Percentiles rank a stretch among this genome's conserved stretches.
phyloP scores from a whole-genome alignment of 192 early-diverging fungal species.

The Thamnidium elegans region DNA sequence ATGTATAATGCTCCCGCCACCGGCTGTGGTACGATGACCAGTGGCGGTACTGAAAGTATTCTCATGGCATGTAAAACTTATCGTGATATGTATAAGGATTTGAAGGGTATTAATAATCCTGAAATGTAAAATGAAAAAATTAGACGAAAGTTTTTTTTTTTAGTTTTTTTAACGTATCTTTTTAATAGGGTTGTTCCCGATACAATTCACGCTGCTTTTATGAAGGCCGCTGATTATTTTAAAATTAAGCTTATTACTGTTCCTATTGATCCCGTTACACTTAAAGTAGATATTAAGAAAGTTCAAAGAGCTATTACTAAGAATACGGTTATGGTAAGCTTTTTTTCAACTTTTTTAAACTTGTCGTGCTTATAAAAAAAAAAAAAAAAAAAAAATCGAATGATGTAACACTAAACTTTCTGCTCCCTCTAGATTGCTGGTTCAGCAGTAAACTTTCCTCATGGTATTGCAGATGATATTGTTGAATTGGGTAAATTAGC shows the following conservation, averaged over 20 bases:
- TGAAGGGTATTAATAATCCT: slow-evolving; percentile 80
- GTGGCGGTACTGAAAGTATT: slow-evolving; percentile 92
- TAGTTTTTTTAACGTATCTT: neutral
- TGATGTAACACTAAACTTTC: neutral
- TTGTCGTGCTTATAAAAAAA: neutral
- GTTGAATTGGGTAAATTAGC: slow-evolving; percentile 75
- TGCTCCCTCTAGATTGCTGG: slow-evolving; percentile 62
- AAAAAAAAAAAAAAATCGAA: neutral
- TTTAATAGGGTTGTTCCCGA: slow-evolving; percentile 75
- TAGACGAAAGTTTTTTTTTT: neutral
- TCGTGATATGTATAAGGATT: slow-evolving; percentile 77
- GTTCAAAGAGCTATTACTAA: slow-evolving; percentile 80
- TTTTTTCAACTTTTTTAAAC: neutral
- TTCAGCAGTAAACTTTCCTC: slow-evolving; percentile 90
- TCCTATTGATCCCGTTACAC: slow-evolving; percentile 75
- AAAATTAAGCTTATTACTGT: slow-evolving; percentile 82
- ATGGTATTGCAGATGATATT: slow-evolving; percentile 93
- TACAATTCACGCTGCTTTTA: slow-evolving; percentile 94
- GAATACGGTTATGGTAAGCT: slow-evolving; percentile 79
- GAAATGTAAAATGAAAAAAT: slow-evolving; percentile 72
- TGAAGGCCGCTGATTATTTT: slow-evolving; percentile 93
- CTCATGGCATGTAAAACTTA: slow-evolving; percentile 95
- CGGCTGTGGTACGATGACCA: slow-evolving; percentile 86
- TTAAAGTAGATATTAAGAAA: slow-evolving; percentile 72
- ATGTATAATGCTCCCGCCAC: slow-evolving; percentile 78